Evolutionary conservation across 2,329 filamentous ascomycete species (phyloP).

Genomic region (Xylariomycetidae sp.): DNA sequence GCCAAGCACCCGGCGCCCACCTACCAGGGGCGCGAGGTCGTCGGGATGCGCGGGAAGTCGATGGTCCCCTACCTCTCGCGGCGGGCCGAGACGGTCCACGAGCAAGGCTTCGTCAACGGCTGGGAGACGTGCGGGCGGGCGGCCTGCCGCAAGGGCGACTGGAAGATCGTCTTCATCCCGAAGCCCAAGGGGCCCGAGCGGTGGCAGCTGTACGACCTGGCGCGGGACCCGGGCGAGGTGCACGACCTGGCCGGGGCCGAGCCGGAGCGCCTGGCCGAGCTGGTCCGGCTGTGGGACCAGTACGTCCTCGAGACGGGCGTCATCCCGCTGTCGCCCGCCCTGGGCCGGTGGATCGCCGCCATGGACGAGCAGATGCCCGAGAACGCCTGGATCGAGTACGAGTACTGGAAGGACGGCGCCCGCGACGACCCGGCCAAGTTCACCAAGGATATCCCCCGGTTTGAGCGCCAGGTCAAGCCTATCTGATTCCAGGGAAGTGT

Average conservation of each 20-base stretch:
- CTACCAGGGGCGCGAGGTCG: conserved; percentile 33
- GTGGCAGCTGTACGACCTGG: conserved; percentile 46
- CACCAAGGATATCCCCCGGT: conserved; percentile 26
- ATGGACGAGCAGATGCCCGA: conserved; percentile 63
- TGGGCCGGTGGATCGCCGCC: conserved; percentile 54
- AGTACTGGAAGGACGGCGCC: conserved; percentile 50
- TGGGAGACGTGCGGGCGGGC: conserved; percentile 33
- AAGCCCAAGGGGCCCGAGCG: conserved; percentile 43
- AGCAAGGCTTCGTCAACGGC: conserved; percentile 31
- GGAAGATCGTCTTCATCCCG: conserved; percentile 41
- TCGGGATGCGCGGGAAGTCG: conserved; percentile 28
- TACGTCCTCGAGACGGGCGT: conserved; percentile 52
- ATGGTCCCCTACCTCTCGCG: conserved; percentile 27
- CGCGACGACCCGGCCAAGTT: conserved; percentile 42
- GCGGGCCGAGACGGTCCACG: conserved; percentile 26
- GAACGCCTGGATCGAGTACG: conserved; percentile 62
- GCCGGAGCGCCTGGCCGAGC: conserved; percentile 25
- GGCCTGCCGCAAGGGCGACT: conserved; percentile 30
- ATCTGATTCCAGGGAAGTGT: conserved; percentile 15
- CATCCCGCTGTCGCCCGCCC: conserved; percentile 52
- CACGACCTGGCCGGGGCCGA: conserved; percentile 31
- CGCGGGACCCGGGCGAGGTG: conserved; percentile 39
- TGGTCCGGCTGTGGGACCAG: conserved; percentile 30
- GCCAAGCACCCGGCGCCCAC: conserved; percentile 47
- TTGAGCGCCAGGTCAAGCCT: conserved; percentile 20